Base-by-base conservation (phyloP, 352 stramenopile genomes). In the Albugo candida region DNA sequence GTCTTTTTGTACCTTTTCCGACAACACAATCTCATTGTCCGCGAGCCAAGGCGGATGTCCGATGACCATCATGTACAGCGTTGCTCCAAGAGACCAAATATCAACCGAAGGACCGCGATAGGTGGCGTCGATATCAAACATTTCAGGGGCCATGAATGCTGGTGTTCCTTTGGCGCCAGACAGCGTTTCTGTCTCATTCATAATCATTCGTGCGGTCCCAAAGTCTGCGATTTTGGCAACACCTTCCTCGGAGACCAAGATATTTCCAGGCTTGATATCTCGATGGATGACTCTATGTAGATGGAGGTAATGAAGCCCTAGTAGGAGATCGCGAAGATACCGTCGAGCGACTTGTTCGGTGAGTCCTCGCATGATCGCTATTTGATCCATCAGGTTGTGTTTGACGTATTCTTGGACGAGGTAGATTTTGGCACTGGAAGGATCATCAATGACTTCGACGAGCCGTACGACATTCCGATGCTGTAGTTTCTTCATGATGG, bases 401-500 rank as follows among this genome's bases (percentile, higher is more conserved):
- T 95, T 79, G 35, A 92, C 80, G 59, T 96, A 96, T 57, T 97
- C 88, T 47, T 95, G 75, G 27, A 97, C 86, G 0, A 97, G 65
- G 54, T 97, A 97, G 60, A 97, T 87, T 53, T 96, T 95, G 58
- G 96, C 83, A 19, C 81, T 86, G 19, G 78, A 83, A 5, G 81
- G 83, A 44, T 96, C 86, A 50, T 96, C 89, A 43, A 97, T 95
- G 14, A 96, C 86, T 55, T 97, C 91, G 21, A 95, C 84, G 13
- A 97, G 70, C 43, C 85, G 70, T 42, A 97, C 78, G 17, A 97
- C 83, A 59, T 97, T 94, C 20, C 65, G 74, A 59, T 97, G 89
- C 50, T 78, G 83, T 2, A 97, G 65, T 50, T 95, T 95, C 63
- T 96, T 96, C 91, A 97, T 97, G 52, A 97, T 96, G 11, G 83